Evolutionary conservation across 2,329 filamentous ascomycete species (phyloP).

Genomic region (Colletotrichum trifolii): DNA sequence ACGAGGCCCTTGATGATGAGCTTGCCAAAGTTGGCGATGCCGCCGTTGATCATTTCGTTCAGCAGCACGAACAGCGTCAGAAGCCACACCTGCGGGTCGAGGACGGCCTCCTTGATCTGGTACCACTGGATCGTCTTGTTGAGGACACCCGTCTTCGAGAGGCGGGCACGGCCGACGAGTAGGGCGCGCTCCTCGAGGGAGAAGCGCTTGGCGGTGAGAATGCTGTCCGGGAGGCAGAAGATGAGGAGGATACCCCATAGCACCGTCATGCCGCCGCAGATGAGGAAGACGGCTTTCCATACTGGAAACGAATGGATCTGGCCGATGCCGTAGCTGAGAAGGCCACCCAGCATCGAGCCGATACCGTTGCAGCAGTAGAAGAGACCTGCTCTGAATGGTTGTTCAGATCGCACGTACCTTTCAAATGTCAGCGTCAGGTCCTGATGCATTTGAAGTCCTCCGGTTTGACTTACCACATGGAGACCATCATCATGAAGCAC

Average conservation of each 20-base stretch:
- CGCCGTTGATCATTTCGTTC: constrained; percentile 58
- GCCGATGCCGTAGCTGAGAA: constrained; percentile 69
- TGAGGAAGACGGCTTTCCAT: constrained; percentile 70
- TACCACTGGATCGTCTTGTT: constrained; percentile 59
- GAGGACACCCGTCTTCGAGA: constrained; percentile 60
- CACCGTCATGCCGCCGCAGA: constrained; percentile 66
- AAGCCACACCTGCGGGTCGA: constrained; percentile 70
- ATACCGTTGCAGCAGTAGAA: constrained; percentile 59
- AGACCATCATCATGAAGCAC: constrained; percentile 61
- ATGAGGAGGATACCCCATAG: constrained; percentile 67
- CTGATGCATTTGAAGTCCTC: fast-evolving
- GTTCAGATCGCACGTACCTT: constrained; percentile 56
- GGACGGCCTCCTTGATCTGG: constrained; percentile 59
- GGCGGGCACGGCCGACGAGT: constrained; percentile 62
- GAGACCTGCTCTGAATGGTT: constrained; percentile 58
- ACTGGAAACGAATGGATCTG: constrained; percentile 63
- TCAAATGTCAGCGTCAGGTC: background rate
- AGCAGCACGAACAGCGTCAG: constrained; percentile 62
- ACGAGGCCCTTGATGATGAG: constrained; percentile 49
- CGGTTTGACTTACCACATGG: constrained; percentile 53
- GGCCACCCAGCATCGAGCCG: constrained; percentile 70
- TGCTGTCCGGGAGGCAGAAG: constrained; percentile 70
- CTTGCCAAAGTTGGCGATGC: constrained; percentile 49
- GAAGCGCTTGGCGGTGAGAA: constrained; percentile 71
- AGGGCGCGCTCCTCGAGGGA: constrained; percentile 65